Conservation (phyloP, 129 eudicot genomes). For the Tagetes erecta region DNA sequence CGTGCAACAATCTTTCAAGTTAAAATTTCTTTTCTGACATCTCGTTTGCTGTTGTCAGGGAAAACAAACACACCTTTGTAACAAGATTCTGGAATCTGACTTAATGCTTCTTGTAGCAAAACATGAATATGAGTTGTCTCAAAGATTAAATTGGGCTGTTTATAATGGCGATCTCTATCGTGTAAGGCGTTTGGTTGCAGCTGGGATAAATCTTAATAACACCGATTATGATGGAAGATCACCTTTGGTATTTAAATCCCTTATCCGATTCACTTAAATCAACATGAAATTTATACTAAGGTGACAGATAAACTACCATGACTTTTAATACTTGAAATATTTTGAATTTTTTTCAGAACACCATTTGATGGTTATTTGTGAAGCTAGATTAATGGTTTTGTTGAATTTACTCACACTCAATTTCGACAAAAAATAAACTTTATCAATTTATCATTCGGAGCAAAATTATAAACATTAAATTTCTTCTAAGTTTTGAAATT, state of each 20-base stretch:
- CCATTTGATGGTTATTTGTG: neutral
- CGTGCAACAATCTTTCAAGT: neutral
- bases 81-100: constrained; percentile 55
- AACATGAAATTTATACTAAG: too few relatives aligned
- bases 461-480: neutral
- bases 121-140: constrained; percentile 59
- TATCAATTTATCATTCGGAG: neutral
- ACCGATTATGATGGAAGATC: constrained; percentile 70
- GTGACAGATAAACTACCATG: too few relatives aligned
- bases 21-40: neutral
- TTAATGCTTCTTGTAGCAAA: constrained; percentile 50
- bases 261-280: too few relatives aligned
- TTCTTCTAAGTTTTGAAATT: neutral
- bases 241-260: constrained; percentile 50
- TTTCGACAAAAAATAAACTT: neutral
- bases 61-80: constrained; percentile 38
- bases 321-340: neutral
- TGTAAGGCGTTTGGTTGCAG: constrained; percentile 49
- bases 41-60: constrained; percentile 39
- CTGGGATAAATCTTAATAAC: constrained; percentile 61
- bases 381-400: neutral
- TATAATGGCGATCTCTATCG: constrained; percentile 51
- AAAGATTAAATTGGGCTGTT: constrained; percentile 61
- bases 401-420: neutral
- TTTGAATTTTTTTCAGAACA: neutral